phyloP scores from a whole-genome alignment of 1,284 basidiomycete species.

The Schizophyllum amplum region DNA sequence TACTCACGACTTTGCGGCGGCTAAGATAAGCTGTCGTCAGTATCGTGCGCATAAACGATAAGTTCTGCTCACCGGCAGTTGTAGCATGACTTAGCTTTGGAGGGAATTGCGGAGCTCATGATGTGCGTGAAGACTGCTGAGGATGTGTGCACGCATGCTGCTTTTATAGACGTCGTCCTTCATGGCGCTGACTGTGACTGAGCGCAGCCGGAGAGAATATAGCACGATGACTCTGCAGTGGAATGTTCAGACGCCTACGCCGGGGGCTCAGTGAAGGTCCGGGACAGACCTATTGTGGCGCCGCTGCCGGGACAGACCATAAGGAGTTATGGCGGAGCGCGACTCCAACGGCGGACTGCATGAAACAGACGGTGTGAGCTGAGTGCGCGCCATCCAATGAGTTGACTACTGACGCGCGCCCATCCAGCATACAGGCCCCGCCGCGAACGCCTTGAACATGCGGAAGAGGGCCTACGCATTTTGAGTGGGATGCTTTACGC shows the following conservation, averaged over 20 bases:
- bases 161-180: not conserved
- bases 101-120: not conserved
- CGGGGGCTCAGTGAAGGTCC: too few relatives aligned
- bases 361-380: not conserved
- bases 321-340: not conserved
- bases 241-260: not conserved
- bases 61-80: not conserved
- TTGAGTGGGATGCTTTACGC: too few relatives aligned
- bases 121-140: not conserved
- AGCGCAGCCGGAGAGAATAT: not conserved
- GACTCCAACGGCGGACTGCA: not conserved
- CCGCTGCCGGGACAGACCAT: not conserved
- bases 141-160: not conserved
- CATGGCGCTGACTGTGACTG: not conserved
- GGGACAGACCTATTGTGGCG: not conserved
- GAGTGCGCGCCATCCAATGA: not conserved
- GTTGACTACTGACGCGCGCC: not conserved
- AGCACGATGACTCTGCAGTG: not conserved
- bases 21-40: not conserved
- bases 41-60: not conserved
- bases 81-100: not conserved
- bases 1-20: not conserved
- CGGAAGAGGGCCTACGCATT: too few relatives aligned
- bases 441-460: not conserved
- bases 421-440: not conserved